phyloP scores from a whole-genome alignment of 129 eudicot species.

The Artemisia annua region DNA sequence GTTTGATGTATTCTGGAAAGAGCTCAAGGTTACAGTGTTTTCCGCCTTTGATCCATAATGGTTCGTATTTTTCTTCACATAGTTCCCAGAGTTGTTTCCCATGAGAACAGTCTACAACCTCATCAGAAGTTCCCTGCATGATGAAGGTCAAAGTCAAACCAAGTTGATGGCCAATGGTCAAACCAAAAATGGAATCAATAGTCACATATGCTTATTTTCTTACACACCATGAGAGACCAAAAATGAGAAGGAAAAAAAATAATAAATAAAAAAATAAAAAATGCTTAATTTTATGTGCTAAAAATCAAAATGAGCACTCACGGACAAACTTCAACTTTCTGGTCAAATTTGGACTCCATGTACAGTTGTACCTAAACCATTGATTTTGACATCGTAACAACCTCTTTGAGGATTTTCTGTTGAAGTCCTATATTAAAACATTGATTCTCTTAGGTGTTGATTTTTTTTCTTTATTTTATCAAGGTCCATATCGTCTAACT shows the following conservation, averaged over 20 bases:
- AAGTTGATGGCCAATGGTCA: neutral
- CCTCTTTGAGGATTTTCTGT: neutral
- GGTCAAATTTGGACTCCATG: constrained; percentile 17
- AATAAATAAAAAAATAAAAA: too few species aligned
- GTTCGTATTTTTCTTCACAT: constrained; percentile 81
- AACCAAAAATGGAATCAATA: neutral
- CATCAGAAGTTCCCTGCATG: constrained; percentile 79
- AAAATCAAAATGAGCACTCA: neutral
- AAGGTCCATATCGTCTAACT: neutral
- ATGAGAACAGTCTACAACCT: constrained; percentile 81
- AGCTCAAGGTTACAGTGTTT: constrained; percentile 80
- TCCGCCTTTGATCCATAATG: constrained; percentile 88
- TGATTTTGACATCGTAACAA: constrained; percentile 28
- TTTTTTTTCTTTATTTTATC: neutral
- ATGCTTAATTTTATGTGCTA: neutral
- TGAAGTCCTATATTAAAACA: neutral
- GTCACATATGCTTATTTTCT: constrained; percentile 3
- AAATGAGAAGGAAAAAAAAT: too few species aligned
- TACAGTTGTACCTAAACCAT: constrained; percentile 11
- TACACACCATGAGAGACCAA: neutral
- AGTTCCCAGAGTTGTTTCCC: constrained; percentile 77
- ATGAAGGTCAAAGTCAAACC: constrained; percentile 15
- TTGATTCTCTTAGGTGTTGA: neutral
- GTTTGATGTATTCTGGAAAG: constrained; percentile 75
- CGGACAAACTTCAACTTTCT: constrained; percentile 9